A percentile compares a stretch with the other conserved stretches of the same genome.
phyloP scores from a whole-genome alignment of 2,329 filamentous ascomycete genomes.

The Pleomassaria siparia region DNA sequence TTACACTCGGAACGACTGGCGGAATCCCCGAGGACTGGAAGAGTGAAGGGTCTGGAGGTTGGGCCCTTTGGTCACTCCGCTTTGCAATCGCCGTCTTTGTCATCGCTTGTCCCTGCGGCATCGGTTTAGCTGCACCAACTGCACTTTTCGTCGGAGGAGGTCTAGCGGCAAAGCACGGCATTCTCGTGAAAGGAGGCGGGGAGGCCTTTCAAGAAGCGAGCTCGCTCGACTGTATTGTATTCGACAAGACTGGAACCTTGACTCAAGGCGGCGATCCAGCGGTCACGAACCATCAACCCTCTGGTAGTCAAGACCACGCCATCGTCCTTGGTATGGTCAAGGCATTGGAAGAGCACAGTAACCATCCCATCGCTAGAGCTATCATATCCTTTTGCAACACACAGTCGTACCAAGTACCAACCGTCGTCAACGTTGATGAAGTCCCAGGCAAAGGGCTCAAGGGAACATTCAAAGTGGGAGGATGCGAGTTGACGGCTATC shows the following conservation, averaged over 20 bases:
- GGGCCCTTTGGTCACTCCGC: constrained; percentile 73
- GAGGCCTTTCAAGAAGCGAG: constrained; percentile 86
- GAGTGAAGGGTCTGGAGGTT: constrained; percentile 59
- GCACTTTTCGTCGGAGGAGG: constrained; percentile 81
- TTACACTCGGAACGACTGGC: constrained; percentile 63
- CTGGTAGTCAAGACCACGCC: constrained; percentile 31
- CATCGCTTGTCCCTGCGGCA: constrained; percentile 80
- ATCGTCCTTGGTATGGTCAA: constrained; percentile 58
- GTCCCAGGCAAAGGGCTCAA: constrained; percentile 71
- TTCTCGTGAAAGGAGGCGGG: constrained; percentile 80
- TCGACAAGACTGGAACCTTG: constrained; percentile 86
- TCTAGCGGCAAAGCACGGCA: constrained; percentile 75
- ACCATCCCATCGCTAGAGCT: constrained; percentile 73
- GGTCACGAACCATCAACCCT: constrained; percentile 59
- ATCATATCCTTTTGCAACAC: constrained; percentile 63
- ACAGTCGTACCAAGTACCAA: constrained; percentile 14
- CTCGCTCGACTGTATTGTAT: constrained; percentile 74
- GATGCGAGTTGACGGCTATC: constrained; percentile 48
- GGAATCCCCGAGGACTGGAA: constrained; percentile 60
- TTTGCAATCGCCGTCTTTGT: constrained; percentile 89
- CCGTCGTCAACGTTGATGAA: constrained; percentile 57
- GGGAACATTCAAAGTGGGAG: constrained; percentile 51
- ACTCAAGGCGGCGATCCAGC: constrained; percentile 71
- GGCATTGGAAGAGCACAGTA: constrained; percentile 69
- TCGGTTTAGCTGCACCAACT: constrained; percentile 82